Base-by-base conservation (phyloP, 2,329 filamentous ascomycete genomes). In the Metarhizium sp. region DNA sequence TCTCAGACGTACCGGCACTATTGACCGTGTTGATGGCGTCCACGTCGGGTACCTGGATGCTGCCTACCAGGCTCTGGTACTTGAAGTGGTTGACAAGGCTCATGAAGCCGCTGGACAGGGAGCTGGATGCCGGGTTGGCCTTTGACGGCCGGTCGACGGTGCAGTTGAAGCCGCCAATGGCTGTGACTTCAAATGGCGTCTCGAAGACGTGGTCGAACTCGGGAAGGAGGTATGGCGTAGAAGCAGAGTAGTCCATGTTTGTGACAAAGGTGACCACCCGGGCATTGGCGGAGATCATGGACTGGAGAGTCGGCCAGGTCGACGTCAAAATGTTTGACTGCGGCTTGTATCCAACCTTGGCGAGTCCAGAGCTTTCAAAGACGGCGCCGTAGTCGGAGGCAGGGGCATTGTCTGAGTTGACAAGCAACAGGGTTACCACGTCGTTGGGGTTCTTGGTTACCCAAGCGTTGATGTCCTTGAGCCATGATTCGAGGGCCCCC, bases 21-120 rank as follows among this genome's bases (percentile, higher is more conserved):
- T 92, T 92, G 45, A 87, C 90, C 10, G 75, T 79, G 8, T 72
- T 71, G 59, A 87, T 79, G 62, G 79, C 75, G 59, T 72, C 75
- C n/a, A 78, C 73, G 60, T 87, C 80, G 2, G 87, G 86, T 45
- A 82, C 73, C 59, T 80, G 71, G 62, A 89, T 80, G 57, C 75
- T 75, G 4, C 77, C 69, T n/a, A 74, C 67, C 25, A 83, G 66
- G 5, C 66, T 70, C 56, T 77, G 72, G 73, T 92, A 85, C 53
- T 87, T 78, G 74, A 94, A 92, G 73, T 94, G 89, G 75, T 94
- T 94, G 74, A 89, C 78, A 10, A 94, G 74, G 30, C 88, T 82
- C 67, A 94, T 78, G 62, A 82, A 78, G 61, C 80, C 80, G 1
- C 76, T 75, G 0, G 74, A 65, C 30, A 87, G 65, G 2, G 86